phyloP scores from a whole-genome alignment of 805 yeast genomes.

The Alloascoidea africana region DNA sequence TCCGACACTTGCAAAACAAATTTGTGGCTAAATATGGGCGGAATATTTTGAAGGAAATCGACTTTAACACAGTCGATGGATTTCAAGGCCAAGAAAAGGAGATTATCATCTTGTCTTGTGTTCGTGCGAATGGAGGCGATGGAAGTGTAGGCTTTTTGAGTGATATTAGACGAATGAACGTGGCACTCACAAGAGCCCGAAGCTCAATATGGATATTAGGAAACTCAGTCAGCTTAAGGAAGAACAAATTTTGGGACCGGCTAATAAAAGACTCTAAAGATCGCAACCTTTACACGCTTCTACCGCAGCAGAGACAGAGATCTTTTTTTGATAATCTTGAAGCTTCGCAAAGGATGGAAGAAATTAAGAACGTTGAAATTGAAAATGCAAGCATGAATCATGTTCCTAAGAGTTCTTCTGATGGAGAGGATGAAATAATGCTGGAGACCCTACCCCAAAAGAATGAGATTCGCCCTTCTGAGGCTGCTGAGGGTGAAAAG shows the following conservation, averaged over 20 bases:
- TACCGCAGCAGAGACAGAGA: too few relatives aligned
- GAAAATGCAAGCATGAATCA: too few relatives aligned
- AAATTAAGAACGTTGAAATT: too few relatives aligned
- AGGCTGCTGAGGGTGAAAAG: too few relatives aligned
- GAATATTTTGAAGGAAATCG: conserved; percentile 47
- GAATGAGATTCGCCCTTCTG: too few relatives aligned
- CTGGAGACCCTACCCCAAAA: too few relatives aligned
- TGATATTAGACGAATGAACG: conserved; percentile 92
- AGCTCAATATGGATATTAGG: conserved; percentile 91
- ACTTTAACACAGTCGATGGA: conserved; percentile 93
- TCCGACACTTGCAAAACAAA: conserved; percentile 35
- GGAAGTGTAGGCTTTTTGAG: conserved; percentile 74
- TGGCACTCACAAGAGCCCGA: conserved; percentile 87
- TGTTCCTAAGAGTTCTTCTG: too few relatives aligned
- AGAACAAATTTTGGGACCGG: conserved; percentile 60
- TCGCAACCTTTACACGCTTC: conserved; percentile 20
- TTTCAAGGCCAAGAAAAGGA: conserved; percentile 98
- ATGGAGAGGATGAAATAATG: too few relatives aligned
- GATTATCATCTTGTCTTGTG: conserved; percentile 87
- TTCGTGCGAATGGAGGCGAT: conserved; percentile 40
- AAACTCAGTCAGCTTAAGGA: conserved; percentile 43
- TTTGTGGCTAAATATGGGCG: conserved; percentile 52
- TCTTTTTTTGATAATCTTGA: too few relatives aligned
- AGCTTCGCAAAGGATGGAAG: too few relatives aligned
- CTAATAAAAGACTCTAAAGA: conserved; percentile 49